Conservation (phyloP, 768 basidiomycete genomes). For the Pulveroboletus sp. region DNA sequence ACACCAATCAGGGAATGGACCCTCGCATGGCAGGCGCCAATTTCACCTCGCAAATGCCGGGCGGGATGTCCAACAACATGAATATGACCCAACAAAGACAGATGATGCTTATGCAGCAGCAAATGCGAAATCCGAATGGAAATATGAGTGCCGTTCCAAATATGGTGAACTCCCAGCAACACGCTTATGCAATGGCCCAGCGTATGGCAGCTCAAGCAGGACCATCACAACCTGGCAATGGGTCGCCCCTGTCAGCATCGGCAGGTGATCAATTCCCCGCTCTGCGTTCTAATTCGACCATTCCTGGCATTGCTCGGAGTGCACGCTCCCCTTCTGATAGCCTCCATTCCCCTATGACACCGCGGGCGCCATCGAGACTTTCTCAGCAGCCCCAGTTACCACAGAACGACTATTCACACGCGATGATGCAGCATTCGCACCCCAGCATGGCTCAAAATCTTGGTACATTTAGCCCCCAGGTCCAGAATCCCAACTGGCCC, state of each 20-base stretch:
- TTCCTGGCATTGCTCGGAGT: slow-evolving; percentile 75
- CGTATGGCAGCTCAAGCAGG: slow-evolving; percentile 44
- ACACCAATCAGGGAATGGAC: slow-evolving; percentile 26
- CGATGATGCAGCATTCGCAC: slow-evolving; percentile 37
- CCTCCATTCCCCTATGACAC: slow-evolving; percentile 43
- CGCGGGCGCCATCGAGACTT: slow-evolving; percentile 34
- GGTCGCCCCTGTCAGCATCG: slow-evolving; percentile 43
- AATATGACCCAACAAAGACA: slow-evolving; percentile 45
- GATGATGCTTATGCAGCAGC: slow-evolving; percentile 40
- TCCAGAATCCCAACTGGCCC: slow-evolving; percentile 42
- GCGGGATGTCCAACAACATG: slow-evolving; percentile 26
- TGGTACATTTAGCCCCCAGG: slow-evolving; percentile 31
- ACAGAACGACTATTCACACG: slow-evolving; percentile 39
- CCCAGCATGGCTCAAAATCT: slow-evolving; percentile 28
- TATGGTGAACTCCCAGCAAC: slow-evolving; percentile 35
- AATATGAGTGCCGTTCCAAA: slow-evolving; percentile 23
- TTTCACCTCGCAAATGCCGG: slow-evolving; percentile 29
- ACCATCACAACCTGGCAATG: slow-evolving; percentile 28
- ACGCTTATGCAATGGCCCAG: slow-evolving; percentile 40
- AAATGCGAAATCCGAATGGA: slow-evolving; percentile 27
- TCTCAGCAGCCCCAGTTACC: slow-evolving; percentile 48
- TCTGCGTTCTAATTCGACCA: slow-evolving; percentile 55
- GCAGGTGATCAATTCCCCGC: slow-evolving; percentile 44
- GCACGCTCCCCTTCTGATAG: slow-evolving; percentile 74
- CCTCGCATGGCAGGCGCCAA: slow-evolving; percentile 29